Base-by-base conservation (phyloP, 2,329 filamentous ascomycete species). In the Neurospora sp. region DNA sequence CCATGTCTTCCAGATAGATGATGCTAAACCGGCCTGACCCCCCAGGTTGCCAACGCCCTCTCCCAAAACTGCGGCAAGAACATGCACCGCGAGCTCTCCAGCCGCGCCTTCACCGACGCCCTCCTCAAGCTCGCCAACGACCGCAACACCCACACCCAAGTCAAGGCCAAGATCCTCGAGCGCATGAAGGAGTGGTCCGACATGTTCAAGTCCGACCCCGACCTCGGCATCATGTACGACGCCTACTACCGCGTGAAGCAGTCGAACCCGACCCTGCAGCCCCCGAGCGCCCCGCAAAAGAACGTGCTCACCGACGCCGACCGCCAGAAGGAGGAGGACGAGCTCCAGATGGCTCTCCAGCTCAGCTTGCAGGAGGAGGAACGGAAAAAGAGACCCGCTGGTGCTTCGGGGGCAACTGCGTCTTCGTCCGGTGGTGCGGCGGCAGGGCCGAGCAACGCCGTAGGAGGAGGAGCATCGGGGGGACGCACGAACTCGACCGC, bases 141-240 rank as follows among this genome's bases (percentile, higher is more conserved):
- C 81, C 88, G 94, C 82, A 99, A 97, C 80, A 97, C 95, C 68
- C 96, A 98, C 80, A 91, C 91, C 78, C 93, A 97, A 80, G 96
- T 99, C 78, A 98, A 98, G 82, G 89, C 93, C 73, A 98, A 97
- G 86, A 97, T 99, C 74, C 82, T 98, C 71, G 95, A 98, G 84
- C 90, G 94, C 75, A 98, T 98, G 93, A 90, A 92, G 79, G 93
- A 95, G 74, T 99, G 96, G 96, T 90, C 91, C 70, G 92, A 96
- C 77, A 97, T 97, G 92, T 98, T 98, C 79, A 87, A 88, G 76
- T 90, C 87, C 72, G 93, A 97, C 78, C 88, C 93, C 11, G 95
- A 97, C 78, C 87, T 99, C 72, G 96, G 96, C 19, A 97, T 99
- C 78, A 99, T 99, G 96, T 91, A 94, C 79, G 93, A 97, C 78